phyloP scores from a whole-genome alignment of 1,284 basidiomycete species.

The Neolentinus lepideus region DNA sequence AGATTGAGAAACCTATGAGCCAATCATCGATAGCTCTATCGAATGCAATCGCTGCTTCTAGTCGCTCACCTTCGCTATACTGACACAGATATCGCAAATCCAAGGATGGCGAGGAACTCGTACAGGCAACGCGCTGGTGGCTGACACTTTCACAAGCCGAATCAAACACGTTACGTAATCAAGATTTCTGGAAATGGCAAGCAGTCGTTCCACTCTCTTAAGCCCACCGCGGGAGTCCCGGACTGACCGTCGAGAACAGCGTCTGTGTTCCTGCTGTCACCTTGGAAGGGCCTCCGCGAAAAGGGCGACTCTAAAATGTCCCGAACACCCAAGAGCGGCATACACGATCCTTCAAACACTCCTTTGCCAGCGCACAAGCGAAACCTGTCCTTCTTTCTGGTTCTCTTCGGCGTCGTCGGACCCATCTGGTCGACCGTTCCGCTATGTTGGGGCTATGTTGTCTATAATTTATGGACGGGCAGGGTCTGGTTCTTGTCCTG shows the following conservation, averaged over 20 bases:
- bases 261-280: not conserved
- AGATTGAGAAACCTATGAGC: no score
- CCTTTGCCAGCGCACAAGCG: slow-evolving; percentile 15
- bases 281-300: not conserved
- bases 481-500: slow-evolving; percentile 34
- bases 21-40: no score
- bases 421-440: slow-evolving; percentile 69
- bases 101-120: no score
- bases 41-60: no score
- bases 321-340: not conserved
- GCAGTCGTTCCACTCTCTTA: not conserved
- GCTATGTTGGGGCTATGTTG: slow-evolving; percentile 61
- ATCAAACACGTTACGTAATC: not conserved
- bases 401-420: slow-evolving; percentile 51
- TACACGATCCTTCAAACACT: not conserved
- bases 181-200: not conserved
- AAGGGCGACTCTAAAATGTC: not conserved
- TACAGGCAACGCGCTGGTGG: not conserved
- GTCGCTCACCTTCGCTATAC: no score
- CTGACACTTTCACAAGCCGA: not conserved
- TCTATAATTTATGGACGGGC: slow-evolving; percentile 44
- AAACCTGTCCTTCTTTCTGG: slow-evolving; percentile 48
- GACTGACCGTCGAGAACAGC: not conserved
- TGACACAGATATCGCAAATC: no score
- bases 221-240: not conserved